Conservation (phyloP, 176 grass and related monocot genomes). For the Oryza nivara region DNA sequence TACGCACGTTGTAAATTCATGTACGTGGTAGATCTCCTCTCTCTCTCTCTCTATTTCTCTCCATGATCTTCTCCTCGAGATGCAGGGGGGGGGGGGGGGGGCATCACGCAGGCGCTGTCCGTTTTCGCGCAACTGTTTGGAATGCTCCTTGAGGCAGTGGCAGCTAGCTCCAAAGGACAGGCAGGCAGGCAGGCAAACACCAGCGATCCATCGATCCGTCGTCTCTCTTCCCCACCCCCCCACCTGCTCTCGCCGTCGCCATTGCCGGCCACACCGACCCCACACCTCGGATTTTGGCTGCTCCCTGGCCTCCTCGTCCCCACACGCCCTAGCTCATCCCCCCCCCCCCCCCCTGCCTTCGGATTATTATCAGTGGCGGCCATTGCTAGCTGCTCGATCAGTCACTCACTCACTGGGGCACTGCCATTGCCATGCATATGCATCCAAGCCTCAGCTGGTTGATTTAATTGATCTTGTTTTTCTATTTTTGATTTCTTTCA, state of each 20-base stretch:
- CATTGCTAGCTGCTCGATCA: no score
- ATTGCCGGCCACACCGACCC: background rate
- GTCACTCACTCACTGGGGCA: no score
- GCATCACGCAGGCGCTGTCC: background rate
- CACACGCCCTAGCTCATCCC: background rate
- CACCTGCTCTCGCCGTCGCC: background rate
- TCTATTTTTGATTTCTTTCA: background rate
- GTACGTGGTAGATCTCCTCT: background rate
- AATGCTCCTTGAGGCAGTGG: slow-evolving; percentile 45
- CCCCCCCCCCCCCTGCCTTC: background rate
- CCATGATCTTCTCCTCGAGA: background rate
- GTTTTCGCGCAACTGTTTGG: slow-evolving; percentile 21
- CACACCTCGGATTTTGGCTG: slow-evolving; percentile 18
- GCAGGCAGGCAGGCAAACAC: slow-evolving; percentile 36
- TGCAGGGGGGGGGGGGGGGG: background rate
- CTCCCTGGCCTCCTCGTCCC: background rate
- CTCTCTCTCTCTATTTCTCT: background rate
- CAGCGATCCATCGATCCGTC: background rate
- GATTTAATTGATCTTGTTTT: background rate
- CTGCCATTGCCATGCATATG: background rate
- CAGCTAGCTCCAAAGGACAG: slow-evolving; percentile 45
- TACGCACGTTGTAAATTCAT: background rate
- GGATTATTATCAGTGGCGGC: no score
- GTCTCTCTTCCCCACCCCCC: background rate
- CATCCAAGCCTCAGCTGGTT: background rate